These are phyloP conservation scores for Verbascum thapsus DNA, from an alignment of 257 asterid genomes.

Conservation along the genomic window DNA sequence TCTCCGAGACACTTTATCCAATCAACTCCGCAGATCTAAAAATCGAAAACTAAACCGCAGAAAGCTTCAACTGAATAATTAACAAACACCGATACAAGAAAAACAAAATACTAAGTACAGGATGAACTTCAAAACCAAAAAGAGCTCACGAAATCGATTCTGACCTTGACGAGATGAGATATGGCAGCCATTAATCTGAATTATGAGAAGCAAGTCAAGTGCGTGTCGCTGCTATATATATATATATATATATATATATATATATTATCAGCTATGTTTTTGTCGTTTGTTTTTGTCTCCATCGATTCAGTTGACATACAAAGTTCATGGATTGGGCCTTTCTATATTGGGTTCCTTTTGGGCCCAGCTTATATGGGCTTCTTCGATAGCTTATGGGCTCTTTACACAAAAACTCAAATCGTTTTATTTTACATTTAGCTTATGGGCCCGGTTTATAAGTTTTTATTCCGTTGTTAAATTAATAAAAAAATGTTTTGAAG, in stretches of 20 bases:
- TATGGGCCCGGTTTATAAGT: too few species aligned
- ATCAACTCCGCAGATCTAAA: constrained; percentile 1
- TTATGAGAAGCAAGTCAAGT: neutral
- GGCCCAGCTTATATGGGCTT: too few species aligned
- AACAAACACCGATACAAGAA: neutral
- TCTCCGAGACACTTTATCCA: neutral
- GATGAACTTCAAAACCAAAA: neutral
- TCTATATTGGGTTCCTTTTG: too few species aligned
- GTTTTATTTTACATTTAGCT: too few species aligned
- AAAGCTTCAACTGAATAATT: neutral
- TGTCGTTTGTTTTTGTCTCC: neutral
- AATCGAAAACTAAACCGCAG: neutral
- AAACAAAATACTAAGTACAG: neutral
- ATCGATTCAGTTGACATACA: too few species aligned
- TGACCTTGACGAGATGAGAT: constrained; percentile 23
- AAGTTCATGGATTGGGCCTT: too few species aligned
- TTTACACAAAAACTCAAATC: too few species aligned
- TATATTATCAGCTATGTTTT: neutral
- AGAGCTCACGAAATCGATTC: neutral
- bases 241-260: too few species aligned
- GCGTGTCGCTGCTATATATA: too few species aligned
- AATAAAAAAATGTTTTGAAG: too few species aligned
- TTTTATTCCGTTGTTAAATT: too few species aligned
- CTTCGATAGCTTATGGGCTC: too few species aligned
- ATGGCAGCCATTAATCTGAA: constrained; percentile 2